These are phyloP conservation scores for Paecilomyces dactylethromorphus DNA, from an alignment of 2,329 filamentous ascomycete species.

Conservation along the genomic window DNA sequence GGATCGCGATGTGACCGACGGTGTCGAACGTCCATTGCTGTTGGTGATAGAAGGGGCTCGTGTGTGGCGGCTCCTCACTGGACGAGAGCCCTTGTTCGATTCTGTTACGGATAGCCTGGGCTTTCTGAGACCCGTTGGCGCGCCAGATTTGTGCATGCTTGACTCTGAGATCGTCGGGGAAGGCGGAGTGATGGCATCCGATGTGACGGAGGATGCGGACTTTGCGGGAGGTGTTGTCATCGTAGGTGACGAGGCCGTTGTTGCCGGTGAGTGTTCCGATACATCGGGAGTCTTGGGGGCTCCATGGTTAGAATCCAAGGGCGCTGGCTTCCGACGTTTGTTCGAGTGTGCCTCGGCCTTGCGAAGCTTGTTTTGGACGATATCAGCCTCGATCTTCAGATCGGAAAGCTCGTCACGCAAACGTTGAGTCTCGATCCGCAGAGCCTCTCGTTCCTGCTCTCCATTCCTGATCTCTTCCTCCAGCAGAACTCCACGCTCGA, in stretches of 20 bases:
- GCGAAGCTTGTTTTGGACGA: constrained; percentile 87
- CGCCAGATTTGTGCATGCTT: constrained; percentile 48
- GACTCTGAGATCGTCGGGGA: constrained; percentile 91
- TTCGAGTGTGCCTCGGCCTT: constrained; percentile 53
- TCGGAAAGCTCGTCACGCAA: constrained; percentile 87
- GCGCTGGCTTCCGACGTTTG: constrained; percentile 46
- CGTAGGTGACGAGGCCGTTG: constrained; percentile 83
- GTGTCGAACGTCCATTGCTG: constrained; percentile 39
- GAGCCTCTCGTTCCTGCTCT: constrained; percentile 81
- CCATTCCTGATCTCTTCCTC: constrained; percentile 90
- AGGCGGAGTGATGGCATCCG: constrained; percentile 72
- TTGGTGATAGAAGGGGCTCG: constrained; percentile 55
- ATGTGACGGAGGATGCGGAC: constrained; percentile 53
- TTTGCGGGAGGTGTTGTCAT: constrained; percentile 79
- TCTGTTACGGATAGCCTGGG: constrained; percentile 41
- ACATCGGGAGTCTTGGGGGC: constrained; percentile 58
- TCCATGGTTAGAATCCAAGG: constrained; percentile 42
- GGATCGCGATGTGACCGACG: constrained; percentile 35
- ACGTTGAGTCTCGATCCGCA: constrained; percentile 86
- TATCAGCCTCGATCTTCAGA: constrained; percentile 89
- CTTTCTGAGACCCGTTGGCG: constrained; percentile 41
- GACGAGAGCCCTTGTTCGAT: constrained; percentile 47
- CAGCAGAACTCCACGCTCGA: constrained; percentile 85
- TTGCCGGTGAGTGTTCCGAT: constrained; percentile 70
- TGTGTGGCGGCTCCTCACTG: constrained; percentile 44